phyloP scores from a whole-genome alignment of 495 filamentous ascomycete species.

The Penicillium nucicola region DNA sequence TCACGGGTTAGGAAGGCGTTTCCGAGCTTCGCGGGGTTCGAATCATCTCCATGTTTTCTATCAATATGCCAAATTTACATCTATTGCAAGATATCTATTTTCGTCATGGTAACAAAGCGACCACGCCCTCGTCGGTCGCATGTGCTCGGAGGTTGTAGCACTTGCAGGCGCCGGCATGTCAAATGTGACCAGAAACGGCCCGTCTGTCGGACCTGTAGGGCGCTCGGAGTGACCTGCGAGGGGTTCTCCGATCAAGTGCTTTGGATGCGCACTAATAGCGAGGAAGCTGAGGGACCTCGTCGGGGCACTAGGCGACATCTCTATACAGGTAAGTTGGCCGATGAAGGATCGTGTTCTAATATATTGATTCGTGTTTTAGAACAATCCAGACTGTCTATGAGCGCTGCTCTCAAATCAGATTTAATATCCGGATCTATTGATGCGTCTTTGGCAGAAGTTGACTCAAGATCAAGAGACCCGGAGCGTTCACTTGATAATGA shows the following conservation, averaged over 20 bases:
- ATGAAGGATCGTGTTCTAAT: neutral
- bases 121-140: constrained; percentile 29
- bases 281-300: constrained; percentile 7
- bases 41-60: neutral
- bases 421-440: constrained; percentile 30
- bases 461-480: constrained; percentile 22
- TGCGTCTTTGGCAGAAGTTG: constrained; percentile 32
- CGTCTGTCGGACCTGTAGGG: constrained; percentile 28
- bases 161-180: constrained; percentile 37
- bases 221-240: constrained; percentile 27
- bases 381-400: constrained; percentile 32
- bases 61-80: neutral
- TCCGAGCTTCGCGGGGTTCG: constrained; percentile 2
- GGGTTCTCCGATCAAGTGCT: constrained; percentile 30
- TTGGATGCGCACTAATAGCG: constrained; percentile 24
- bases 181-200: constrained; percentile 40
- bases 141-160: constrained; percentile 32
- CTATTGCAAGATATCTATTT: neutral
- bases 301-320: constrained; percentile 30
- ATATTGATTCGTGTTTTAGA: constrained; percentile 16
- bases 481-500: constrained; percentile 16
- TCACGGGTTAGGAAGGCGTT: neutral
- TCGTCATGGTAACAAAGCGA: constrained; percentile 15
- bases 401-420: constrained; percentile 18
- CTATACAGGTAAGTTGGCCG: constrained; percentile 22